Base-by-base conservation (phyloP, 352 stramenopile species). In the Globisporangium iwayamae region DNA sequence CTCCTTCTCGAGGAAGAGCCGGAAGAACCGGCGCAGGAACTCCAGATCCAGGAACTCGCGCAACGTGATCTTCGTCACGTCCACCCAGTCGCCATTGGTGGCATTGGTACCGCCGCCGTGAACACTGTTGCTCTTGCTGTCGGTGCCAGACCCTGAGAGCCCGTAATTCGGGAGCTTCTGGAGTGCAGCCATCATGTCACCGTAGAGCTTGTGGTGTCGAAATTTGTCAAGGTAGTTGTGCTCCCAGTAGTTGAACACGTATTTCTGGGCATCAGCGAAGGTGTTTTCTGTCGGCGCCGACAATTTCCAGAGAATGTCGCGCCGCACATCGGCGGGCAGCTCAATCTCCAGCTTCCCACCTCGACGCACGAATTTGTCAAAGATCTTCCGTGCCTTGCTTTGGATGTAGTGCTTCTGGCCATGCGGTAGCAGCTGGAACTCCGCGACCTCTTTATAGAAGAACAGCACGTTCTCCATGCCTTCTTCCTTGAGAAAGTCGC, bases 391-490 rank as follows among this genome's bases (percentile, higher is more conserved):
- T 4, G 82, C 82, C 16, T 85, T 80, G 70, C 76, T 85, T 36
- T 89, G 76, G 53, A 91, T 91, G 64, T 91, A 91, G 57, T 88
- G 76, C 28, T 73, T 75, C 60, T 91, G 81, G 25, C 78, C 78
- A 53, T 91, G 82, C 5, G 79, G 79, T 1, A 91, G 63, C 10
- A 83, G 59, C 62, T 91, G 79, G 59, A 89, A 91, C 62, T 91
- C 79, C 39, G 76, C 79, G 14, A 89, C 81, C 34, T 91, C 82
- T 53, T 87, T 86, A 70, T 87, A 89, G 48, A 91, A 91, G 8
- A 89, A 71, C 4, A 91, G 48, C 32, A 70, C 81, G 58, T 83
- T 80, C 38, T 89, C 82, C 10, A 68, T 56, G 34, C 71, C 71
- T 47, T 87, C 62, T 20, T 88, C 68, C 47, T 75, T 75, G 7